A percentile compares a stretch with the other conserved stretches of the same genome.
Evolutionary conservation across 371 early-diverging fungal species (phyloP).

Genomic region (Umbelopsis sp.): DNA sequence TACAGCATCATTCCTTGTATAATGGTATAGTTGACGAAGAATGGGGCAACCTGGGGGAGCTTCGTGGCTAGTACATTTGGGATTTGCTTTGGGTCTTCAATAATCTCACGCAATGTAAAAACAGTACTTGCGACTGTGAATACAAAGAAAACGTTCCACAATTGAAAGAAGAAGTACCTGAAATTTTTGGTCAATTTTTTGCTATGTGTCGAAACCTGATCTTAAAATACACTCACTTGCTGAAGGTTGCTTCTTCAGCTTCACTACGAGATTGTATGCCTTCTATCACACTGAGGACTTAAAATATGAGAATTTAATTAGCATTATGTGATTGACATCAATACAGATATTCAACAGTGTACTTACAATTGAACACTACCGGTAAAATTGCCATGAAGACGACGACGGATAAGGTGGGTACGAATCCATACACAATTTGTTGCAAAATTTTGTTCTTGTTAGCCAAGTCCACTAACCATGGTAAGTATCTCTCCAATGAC

Average conservation of each 20-base stretch:
- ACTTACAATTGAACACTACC: conserved; percentile 59
- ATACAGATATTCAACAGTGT: not conserved
- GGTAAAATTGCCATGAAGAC: conserved; percentile 68
- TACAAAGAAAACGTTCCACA: conserved; percentile 88
- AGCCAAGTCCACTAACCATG: conserved; percentile 50
- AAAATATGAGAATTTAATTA: not conserved
- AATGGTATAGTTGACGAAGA: conserved; percentile 69
- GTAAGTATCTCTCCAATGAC: conserved; percentile 49
- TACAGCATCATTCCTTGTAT: conserved; percentile 64
- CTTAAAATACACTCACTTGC: conserved; percentile 54
- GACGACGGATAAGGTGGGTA: conserved; percentile 62
- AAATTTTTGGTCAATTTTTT: conserved; percentile 8
- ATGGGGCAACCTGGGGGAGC: conserved; percentile 71
- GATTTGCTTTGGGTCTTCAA: conserved; percentile 68
- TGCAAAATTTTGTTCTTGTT: conserved; percentile 53
- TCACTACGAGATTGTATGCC: conserved; percentile 71
- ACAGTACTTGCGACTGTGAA: conserved; percentile 82
- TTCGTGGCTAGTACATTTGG: conserved; percentile 71
- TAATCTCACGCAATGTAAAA: conserved; percentile 72
- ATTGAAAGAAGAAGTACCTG: conserved; percentile 86
- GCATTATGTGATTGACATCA: not conserved
- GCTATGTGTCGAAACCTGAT: not conserved
- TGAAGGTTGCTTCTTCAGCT: conserved; percentile 68
- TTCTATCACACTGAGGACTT: conserved; percentile 55
- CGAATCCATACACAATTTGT: conserved; percentile 58